A percentile compares a stretch with the other conserved stretches of the same genome.
Evolutionary conservation across 257 asterid species (phyloP).

Genomic region (Fraxinus americana): DNA sequence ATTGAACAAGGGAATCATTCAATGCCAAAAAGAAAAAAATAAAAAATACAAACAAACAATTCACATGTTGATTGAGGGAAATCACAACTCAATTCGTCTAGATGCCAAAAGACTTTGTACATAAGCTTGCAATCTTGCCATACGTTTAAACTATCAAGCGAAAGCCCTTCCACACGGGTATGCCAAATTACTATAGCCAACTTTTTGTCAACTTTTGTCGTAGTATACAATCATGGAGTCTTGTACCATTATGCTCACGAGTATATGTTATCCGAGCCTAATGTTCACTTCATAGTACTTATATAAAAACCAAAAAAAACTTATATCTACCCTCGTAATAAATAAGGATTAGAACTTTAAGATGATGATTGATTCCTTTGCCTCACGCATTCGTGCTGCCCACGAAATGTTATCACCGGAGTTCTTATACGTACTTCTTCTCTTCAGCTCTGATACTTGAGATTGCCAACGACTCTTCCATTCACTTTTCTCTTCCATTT

Average conservation of each 20-base stretch:
- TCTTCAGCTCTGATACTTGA: slow-evolving; percentile 67
- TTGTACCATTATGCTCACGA: no score
- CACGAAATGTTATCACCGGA: slow-evolving; percentile 54
- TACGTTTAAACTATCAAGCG: background rate
- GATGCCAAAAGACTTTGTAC: background rate
- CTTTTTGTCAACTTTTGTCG: background rate
- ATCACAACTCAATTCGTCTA: background rate
- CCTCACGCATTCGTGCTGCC: slow-evolving; percentile 74
- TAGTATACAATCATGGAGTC: no score
- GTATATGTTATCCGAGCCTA: no score
- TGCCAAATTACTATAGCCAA: background rate
- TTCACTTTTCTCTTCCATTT: slow-evolving; percentile 48
- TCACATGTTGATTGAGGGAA: background rate
- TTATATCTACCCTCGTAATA: slow-evolving; percentile 9
- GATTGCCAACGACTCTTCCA: slow-evolving; percentile 78
- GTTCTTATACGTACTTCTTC: slow-evolving; percentile 56
- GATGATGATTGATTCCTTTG: slow-evolving; percentile 46
- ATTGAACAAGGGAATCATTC: background rate
- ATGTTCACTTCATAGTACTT: no score
- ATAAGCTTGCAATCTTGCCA: background rate
- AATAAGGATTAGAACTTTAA: slow-evolving; percentile 5
- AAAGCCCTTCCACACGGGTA: background rate
- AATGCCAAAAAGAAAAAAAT: background rate
- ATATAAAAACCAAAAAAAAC: background rate
- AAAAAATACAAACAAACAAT: no score